Evolutionary conservation across 2,329 filamentous ascomycete genomes (phyloP), one percentile per base, ranked within the genome.

Genomic region (Thelonectria rubi): DNA sequence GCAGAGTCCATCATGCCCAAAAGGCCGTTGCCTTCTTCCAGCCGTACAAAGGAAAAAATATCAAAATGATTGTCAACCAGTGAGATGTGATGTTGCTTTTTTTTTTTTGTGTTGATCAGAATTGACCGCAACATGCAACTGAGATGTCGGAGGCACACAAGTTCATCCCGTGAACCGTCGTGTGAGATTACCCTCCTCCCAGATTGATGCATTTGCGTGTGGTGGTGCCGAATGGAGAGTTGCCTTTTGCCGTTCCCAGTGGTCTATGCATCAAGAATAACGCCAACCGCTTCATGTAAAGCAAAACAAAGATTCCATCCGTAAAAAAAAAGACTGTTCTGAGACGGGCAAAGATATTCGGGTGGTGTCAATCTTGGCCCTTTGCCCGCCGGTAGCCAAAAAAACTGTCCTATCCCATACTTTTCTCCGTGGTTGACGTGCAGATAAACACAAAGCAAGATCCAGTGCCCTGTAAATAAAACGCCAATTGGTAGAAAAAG

Each of bases 401-500:
- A 58, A 65, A 55, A 47, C 63, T 55, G 39, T 69, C 55, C 67
- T 62, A 14, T 69, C 60, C 55, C 62, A 63, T 53, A 43, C 26
- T 63, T 51, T 62, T 47, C 20, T 51, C 46, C 56, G 58, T 49
- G 63, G 57, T 69, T 58, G 43, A 26, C 45, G 45, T 47, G 62
- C 50, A 63, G 53, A 63, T 58, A 49, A 60, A 50, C 30, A 43
- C 54, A 68, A 59, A 63, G 69, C 57, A 64, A 62, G 30, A 58
- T 56, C 66, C 53, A 54, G 51, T 48, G 55, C 50, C 45, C 61
- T 39, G 55, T 40, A 53, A 34, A 58, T 52, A 55, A 63, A 70
- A 72, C 64, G 63, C 72, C 73, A 71, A 59, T 37, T 37, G 64
- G 58, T 63, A 62, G 47, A 59, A n/a, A 63, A 64, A 59, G 58